A percentile compares a stretch with the other conserved stretches of the same genome.
phyloP scores from a whole-genome alignment of 2,329 filamentous ascomycete genomes.

The Aspergillus phoenicis region DNA sequence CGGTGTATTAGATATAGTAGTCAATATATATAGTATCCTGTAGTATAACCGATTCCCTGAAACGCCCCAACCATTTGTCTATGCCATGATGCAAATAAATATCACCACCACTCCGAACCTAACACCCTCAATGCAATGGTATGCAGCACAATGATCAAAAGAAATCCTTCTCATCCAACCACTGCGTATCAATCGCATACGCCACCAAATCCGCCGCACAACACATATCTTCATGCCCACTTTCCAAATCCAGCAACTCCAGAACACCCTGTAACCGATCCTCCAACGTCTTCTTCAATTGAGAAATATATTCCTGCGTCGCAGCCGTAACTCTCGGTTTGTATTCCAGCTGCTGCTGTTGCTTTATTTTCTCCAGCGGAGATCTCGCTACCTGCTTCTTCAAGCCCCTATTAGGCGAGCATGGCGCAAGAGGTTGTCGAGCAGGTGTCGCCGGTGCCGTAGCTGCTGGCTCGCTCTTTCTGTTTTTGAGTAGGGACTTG shows the following conservation, averaged over 20 bases:
- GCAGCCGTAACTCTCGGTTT: slow-evolving; percentile 6
- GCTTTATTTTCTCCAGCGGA: background rate
- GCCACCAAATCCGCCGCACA: slow-evolving; percentile 48
- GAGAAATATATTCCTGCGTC: slow-evolving; percentile 21
- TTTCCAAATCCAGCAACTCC: slow-evolving; percentile 41
- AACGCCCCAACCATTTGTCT: background rate
- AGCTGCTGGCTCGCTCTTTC: slow-evolving; percentile 23
- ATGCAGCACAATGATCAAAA: slow-evolving; percentile 22
- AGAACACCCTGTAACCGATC: slow-evolving; percentile 36
- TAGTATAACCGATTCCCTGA: background rate
- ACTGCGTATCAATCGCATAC: slow-evolving; percentile 47
- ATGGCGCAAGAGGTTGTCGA: slow-evolving; percentile 35
- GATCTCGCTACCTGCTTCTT: slow-evolving; percentile 14
- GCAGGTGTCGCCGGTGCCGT: slow-evolving; percentile 10
- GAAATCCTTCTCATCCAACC: slow-evolving; percentile 45
- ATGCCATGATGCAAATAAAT: background rate
- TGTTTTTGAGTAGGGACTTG: slow-evolving; percentile 54
- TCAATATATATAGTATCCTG: background rate
- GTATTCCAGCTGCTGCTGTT: slow-evolving; percentile 9
- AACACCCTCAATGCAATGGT: background rate
- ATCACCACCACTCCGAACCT: background rate
- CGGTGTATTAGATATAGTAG: no score
- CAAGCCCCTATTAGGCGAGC: slow-evolving; percentile 35
- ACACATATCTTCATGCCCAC: slow-evolving; percentile 45
- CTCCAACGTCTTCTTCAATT: slow-evolving; percentile 35